Percentiles rank a stretch among this genome's conserved stretches.
Evolutionary conservation across 768 basidiomycete species (phyloP).

Genomic region (Dacryopinax primogenitus): DNA sequence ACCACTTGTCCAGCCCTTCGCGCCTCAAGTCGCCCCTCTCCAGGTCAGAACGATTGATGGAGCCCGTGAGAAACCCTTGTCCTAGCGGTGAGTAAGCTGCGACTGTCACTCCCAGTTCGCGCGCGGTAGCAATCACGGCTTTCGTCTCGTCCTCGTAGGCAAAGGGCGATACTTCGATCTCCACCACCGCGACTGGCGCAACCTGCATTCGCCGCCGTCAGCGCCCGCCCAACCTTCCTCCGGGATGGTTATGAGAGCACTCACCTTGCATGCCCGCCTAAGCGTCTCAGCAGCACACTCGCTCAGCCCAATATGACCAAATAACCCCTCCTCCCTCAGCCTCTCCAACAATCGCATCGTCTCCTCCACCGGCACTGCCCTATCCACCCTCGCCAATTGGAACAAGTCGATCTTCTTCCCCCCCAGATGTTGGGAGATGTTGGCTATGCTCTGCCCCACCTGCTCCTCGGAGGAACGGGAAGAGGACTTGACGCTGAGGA

Average conservation of each 20-base stretch:
- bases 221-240: too few species aligned
- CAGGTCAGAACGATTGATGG: constrained; percentile 26
- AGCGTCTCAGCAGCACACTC: constrained; percentile 20
- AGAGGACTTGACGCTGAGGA: constrained; percentile 32
- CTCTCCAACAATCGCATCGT: constrained; percentile 23
- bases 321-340: constrained; percentile 28
- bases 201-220: too few species aligned
- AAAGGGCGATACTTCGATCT: constrained; percentile 57
- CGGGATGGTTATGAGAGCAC: too few species aligned
- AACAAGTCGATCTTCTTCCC: constrained; percentile 30
- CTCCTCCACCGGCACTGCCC: constrained; percentile 23
- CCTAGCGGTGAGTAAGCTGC: constrained; percentile 41
- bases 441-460: constrained; percentile 22
- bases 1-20: constrained; percentile 27
- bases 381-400: constrained; percentile 21
- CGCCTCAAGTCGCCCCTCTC: constrained; percentile 22
- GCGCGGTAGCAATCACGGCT: constrained; percentile 40
- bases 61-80: constrained; percentile 25
- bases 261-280: constrained; percentile 25
- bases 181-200: constrained; percentile 44
- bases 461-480: constrained; percentile 20
- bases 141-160: constrained; percentile 42
- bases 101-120: constrained; percentile 46
- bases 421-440: constrained; percentile 24
- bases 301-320: constrained; percentile 25